Percentiles rank a stretch among this genome's conserved stretches.
phyloP scores from a whole-genome alignment of 805 yeast genomes.

The Teunomyces cretensis region DNA sequence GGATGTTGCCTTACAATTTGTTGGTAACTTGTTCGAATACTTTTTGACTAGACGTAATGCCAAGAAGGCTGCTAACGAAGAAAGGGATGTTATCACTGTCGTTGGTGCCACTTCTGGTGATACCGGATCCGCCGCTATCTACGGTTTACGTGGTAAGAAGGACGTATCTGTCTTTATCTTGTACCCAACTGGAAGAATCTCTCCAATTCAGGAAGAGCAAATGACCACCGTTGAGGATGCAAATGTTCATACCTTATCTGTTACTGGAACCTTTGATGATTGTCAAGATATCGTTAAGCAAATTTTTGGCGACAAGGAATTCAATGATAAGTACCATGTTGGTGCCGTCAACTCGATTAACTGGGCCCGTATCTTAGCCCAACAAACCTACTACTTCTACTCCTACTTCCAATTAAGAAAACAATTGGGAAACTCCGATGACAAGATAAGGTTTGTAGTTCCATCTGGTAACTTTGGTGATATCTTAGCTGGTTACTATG shows the following conservation, averaged over 20 bases:
- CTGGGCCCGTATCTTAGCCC: slow-evolving; percentile 99
- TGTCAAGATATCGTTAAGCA: slow-evolving; percentile 96
- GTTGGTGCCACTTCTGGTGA: slow-evolving; percentile 99
- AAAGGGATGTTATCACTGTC: slow-evolving; percentile 83
- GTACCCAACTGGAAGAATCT: slow-evolving; percentile 96
- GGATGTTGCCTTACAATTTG: slow-evolving; percentile 97
- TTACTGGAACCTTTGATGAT: slow-evolving; percentile 95
- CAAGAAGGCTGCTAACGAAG: slow-evolving; percentile 44
- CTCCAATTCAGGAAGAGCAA: slow-evolving; percentile 97
- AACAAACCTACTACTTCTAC: slow-evolving; percentile 93
- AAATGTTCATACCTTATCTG: slow-evolving; percentile 93
- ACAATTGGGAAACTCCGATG: slow-evolving; percentile 25
- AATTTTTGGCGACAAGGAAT: slow-evolving; percentile 84
- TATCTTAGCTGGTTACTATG: slow-evolving; percentile 93
- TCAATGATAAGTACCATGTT: slow-evolving; percentile 85
- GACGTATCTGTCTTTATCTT: slow-evolving; percentile 96
- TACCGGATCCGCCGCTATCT: slow-evolving; percentile 98
- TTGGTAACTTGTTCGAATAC: slow-evolving; percentile 94
- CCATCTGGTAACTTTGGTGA: slow-evolving; percentile 99
- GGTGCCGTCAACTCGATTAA: slow-evolving; percentile 98
- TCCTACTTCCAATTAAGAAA: slow-evolving; percentile 75
- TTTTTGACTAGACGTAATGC: slow-evolving; percentile 77
- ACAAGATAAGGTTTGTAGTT: slow-evolving; percentile 78
- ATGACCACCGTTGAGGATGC: slow-evolving; percentile 95
- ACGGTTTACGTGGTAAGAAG: slow-evolving; percentile 94